Evolutionary conservation across 2,329 filamentous ascomycete species (phyloP).

Genomic region (Trichophyton simii): DNA sequence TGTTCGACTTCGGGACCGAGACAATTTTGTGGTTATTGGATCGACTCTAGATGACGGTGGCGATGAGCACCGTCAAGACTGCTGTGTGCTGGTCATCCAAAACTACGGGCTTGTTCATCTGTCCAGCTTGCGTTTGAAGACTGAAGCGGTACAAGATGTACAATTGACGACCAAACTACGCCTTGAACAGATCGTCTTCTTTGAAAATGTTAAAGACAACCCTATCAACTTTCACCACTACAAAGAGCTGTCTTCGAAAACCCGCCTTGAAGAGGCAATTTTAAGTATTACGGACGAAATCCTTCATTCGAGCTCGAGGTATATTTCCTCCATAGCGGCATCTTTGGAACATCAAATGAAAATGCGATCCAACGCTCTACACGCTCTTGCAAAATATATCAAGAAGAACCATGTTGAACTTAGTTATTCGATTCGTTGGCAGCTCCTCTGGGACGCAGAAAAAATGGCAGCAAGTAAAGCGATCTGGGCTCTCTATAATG

Average conservation of each 20-base stretch:
- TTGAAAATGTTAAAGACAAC: constrained; percentile 66
- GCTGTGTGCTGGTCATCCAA: constrained; percentile 44
- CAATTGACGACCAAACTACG: constrained; percentile 62
- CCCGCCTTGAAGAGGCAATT: constrained; percentile 65
- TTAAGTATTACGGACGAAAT: constrained; percentile 70
- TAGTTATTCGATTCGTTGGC: constrained; percentile 59
- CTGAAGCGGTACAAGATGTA: constrained; percentile 35
- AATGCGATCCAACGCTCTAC: constrained; percentile 58
- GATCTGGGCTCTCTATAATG: constrained; percentile 72
- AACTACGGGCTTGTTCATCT: constrained; percentile 47
- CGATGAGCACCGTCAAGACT: constrained; percentile 28
- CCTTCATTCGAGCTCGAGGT: constrained; percentile 60
- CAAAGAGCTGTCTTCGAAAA: constrained; percentile 52
- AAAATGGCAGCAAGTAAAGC: constrained; percentile 68
- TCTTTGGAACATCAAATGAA: constrained; percentile 72
- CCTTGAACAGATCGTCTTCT: constrained; percentile 90
- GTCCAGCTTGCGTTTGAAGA: constrained; percentile 15
- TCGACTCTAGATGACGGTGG: constrained; percentile 35
- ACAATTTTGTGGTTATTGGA: constrained; percentile 39
- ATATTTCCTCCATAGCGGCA: constrained; percentile 59
- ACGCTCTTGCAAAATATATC: constrained; percentile 61
- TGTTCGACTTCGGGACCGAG: constrained; percentile 56
- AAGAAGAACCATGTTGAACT: constrained; percentile 50
- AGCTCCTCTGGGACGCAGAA: constrained; percentile 76
- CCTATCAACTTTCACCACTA: constrained; percentile 72